Evolutionary conservation across 768 basidiomycete genomes (phyloP).

Genomic region (Hygrocybe punicea): DNA sequence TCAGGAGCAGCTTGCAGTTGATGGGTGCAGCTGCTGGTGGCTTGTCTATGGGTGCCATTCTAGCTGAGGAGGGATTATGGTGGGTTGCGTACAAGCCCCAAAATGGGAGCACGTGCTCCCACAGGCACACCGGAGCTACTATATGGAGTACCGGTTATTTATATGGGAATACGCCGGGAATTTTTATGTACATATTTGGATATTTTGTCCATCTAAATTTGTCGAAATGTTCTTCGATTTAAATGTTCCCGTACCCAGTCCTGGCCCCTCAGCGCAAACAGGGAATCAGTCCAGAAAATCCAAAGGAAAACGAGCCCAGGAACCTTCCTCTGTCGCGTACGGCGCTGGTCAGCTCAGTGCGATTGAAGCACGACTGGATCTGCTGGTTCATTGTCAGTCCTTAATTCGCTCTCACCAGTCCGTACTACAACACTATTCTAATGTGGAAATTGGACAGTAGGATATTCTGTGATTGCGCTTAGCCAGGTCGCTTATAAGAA

Average conservation of each 20-base stretch:
- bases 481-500: conserved; percentile 69
- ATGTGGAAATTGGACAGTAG: conserved; percentile 50
- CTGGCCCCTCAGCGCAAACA: conserved; percentile 27
- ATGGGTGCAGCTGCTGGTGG: conserved; percentile 41
- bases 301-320: conserved; percentile 52
- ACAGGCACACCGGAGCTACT: no score
- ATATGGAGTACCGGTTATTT: no score
- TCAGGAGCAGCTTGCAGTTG: conserved; percentile 80
- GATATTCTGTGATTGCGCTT: conserved; percentile 78
- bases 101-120: no score
- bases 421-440: conserved; percentile 13
- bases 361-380: conserved; percentile 62
- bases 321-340: conserved; percentile 35
- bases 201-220: no score
- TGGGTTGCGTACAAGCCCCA: no score
- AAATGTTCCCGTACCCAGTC: conserved; percentile 52
- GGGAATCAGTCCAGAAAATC: conserved; percentile 45
- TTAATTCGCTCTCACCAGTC: conserved; percentile 3
- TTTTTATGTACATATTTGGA: no score
- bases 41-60: conserved; percentile 20
- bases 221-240: conserved; percentile 64
- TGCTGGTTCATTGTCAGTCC: conserved; percentile 68
- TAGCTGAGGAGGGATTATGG: no score
- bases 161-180: no score
- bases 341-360: conserved; percentile 53